Evolutionary conservation across 495 filamentous ascomycete species (phyloP), one percentile per base, ranked within the genome.

Genomic region (Evansstolkia leycettana): DNA sequence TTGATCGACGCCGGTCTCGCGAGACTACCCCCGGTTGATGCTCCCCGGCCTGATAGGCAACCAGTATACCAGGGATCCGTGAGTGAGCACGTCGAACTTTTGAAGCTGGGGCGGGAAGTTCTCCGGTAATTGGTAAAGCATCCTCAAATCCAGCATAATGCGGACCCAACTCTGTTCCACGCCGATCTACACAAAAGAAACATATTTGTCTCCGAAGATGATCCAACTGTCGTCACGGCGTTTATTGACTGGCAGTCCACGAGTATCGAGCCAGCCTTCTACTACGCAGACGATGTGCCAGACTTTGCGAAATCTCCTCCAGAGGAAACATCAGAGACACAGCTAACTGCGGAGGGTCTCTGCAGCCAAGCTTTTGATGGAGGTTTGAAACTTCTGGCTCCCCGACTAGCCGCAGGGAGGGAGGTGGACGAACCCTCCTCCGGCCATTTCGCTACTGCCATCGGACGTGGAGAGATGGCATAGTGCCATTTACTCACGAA

Each of bases 381-480:
- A 30, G 57, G 37, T 28, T 47, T 53, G 12, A 46, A 51, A 37
- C 52, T 52, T 31, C 42, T 51, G 4, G 43, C 48, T 15, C 58
- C 60, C 14, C 58, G 36, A 30, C 46, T 67, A 9, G 43, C 38
- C 17, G 40, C 28, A 13, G 47, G 60, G 30, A 48, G 60, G 37
- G 42, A 45, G 15, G 57, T 63, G 38, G 49, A 68, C 24, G 45
- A 60, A 46, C 42, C 14, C 38, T 67, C 9, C 54, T 65, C 38
- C 52, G 61, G 38, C 63, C 55, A 16, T 63, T 62, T 40, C 51
- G 42, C 20, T 64, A 65, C 42, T 55, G 54, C 43, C 55, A 62
- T 43, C 52, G 54, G 34, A 60, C 57, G 12, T 69, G 58, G 54
- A 60, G 53, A 43, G 58, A 66, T 43, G 54, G 64, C 17, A 55